Evolutionary conservation across 2,329 filamentous ascomycete species (phyloP), one percentile per base, ranked within the genome.

Genomic region (Aspergillus floridensis): DNA sequence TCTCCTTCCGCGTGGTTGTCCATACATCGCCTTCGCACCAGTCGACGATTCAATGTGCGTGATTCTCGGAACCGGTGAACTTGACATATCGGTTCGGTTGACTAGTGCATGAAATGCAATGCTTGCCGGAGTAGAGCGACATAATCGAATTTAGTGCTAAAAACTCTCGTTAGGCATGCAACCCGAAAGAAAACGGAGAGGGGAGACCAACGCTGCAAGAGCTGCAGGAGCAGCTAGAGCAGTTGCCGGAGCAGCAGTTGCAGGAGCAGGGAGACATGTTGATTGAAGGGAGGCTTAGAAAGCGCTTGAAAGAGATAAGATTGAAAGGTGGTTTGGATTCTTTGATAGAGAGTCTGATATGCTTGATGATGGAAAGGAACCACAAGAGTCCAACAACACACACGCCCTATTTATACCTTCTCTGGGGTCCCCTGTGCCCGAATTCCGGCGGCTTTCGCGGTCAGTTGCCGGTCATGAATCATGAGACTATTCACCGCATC

Each of bases 201-300:
- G 53, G 53, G 22, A 32, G n/a, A 55, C 57, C 46, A 32, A 59
- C 57, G 47, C 48, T 59, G 53, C 57, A 59, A 24, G 57, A 56
- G 35, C 52, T 26, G 57, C 57, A 59, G 32, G 57, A 56, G 48
- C 57, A 59, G 57, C 52, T 59, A 31, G 57, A 35, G 57, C 57
- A 59, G 57, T 59, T 56, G 32, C 57, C 57, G 22, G 46, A 49
- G 57, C 57, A 59, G 57, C 57, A 59, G 57, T 56, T 59, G 57
- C 57, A 59, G 31, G 57, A 51, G 50, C 57, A 59, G 52, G 57
- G 57, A 59, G 57, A 59, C 57, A 59, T 59, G 32, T 56, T 59
- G 57, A n/a, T 24, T 4, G 29, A 47, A 29, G 14, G n/a, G 32
- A 47, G 53, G 41, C 47, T 12, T 24, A 5, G n/a, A n/a, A 29